phyloP scores from a whole-genome alignment of 352 stramenopile genomes.

The Phytophthora chlamydospora region DNA sequence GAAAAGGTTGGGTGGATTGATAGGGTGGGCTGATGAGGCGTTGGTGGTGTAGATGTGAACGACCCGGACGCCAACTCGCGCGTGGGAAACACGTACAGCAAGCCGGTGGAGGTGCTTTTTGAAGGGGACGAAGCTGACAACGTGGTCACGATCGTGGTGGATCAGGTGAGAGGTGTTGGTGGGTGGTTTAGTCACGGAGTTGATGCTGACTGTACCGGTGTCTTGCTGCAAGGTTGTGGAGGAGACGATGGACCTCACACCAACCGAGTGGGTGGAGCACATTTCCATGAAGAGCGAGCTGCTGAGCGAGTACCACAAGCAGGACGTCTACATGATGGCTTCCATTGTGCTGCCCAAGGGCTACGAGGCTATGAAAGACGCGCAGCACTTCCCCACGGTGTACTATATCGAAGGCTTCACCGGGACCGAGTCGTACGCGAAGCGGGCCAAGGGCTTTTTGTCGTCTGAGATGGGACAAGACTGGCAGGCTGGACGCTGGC shows the following conservation, averaged over 20 bases:
- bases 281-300: conserved; percentile 74
- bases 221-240: conserved; percentile 31
- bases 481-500: conserved; percentile 64
- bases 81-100: conserved; percentile 69
- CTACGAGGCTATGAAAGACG: conserved; percentile 42
- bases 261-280: conserved; percentile 66
- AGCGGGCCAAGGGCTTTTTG: conserved; percentile 66
- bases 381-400: conserved; percentile 54
- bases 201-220: neutral
- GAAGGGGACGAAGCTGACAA: conserved; percentile 28
- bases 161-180: conserved; percentile 39
- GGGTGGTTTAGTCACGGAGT: neutral
- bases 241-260: conserved; percentile 53
- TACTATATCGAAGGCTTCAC: conserved; percentile 86
- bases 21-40: neutral
- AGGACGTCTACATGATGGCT: conserved; percentile 74
- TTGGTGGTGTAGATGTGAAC: conserved; percentile 45
- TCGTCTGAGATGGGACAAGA: conserved; percentile 63
- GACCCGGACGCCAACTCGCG: conserved; percentile 74
- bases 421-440: conserved; percentile 65
- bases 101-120: conserved; percentile 48
- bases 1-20: too few relatives aligned
- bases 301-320: conserved; percentile 67
- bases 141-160: conserved; percentile 56
- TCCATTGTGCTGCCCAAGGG: conserved; percentile 67